These are phyloP conservation scores for Chenopodium album DNA, from an alignment of 148 eudicot genomes.

Conservation along the genomic window DNA sequence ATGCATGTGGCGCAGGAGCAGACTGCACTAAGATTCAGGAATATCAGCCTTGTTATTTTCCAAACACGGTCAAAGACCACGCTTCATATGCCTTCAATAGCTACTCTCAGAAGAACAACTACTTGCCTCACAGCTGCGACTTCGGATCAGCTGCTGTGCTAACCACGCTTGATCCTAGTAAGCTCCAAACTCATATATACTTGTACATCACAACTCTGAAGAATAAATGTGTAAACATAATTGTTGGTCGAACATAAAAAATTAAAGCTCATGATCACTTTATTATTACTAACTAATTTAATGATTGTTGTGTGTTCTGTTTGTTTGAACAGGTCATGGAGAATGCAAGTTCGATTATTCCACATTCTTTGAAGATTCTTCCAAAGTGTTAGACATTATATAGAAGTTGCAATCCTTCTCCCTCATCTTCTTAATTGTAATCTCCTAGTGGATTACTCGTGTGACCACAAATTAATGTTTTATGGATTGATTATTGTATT, in stretches of 20 bases:
- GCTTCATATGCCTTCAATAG: conserved; percentile 83
- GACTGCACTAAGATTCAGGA: conserved; percentile 53
- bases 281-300: neutral
- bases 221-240: too few species aligned
- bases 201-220: too few species aligned
- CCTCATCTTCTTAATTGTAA: neutral
- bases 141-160: conserved; percentile 64
- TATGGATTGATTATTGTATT: neutral
- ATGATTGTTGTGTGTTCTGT: neutral
- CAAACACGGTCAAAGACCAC: conserved; percentile 62
- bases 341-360: conserved; percentile 44
- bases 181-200: neutral
- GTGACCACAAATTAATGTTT: neutral
- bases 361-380: neutral
- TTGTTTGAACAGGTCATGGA: conserved; percentile 40
- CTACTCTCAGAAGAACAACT: conserved; percentile 71
- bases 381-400: neutral
- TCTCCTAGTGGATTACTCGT: too few species aligned
- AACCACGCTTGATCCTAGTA: conserved; percentile 69
- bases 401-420: neutral
- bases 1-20: conserved; percentile 75
- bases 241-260: neutral
- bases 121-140: conserved; percentile 60
- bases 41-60: conserved; percentile 51
- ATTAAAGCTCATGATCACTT: too few species aligned